Percentiles rank a stretch among this genome's conserved stretches.
Evolutionary conservation across 305 asterid species (phyloP).

Genomic region (Fraxinus xanthoxyloides): DNA sequence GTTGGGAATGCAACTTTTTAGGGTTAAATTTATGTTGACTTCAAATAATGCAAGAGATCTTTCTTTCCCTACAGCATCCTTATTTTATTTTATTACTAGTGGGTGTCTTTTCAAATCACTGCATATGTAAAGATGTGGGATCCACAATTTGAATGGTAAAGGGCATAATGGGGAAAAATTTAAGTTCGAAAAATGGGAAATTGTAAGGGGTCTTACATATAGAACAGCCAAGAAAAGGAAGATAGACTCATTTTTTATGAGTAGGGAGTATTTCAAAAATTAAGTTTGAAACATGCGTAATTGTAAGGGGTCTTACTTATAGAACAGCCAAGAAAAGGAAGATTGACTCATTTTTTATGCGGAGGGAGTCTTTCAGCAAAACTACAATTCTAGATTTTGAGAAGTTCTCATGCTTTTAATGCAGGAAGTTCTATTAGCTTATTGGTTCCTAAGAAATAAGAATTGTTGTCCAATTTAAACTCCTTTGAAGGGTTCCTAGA

Average conservation of each 20-base stretch:
- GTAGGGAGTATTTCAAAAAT: not conserved
- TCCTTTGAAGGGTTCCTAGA: not conserved
- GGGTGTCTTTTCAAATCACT: not conserved
- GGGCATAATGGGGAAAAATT: not conserved
- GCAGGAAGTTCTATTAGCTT: not conserved
- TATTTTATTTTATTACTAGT: not conserved
- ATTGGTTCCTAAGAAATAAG: not conserved
- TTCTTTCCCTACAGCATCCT: not conserved
- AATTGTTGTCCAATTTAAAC: constrained; percentile 9
- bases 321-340: not conserved
- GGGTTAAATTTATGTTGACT: not conserved
- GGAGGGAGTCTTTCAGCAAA: not conserved
- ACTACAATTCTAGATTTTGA: not conserved
- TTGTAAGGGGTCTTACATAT: not conserved
- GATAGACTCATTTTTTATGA: too few relatives aligned
- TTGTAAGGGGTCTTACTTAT: not conserved
- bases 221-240: not conserved
- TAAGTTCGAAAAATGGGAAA: not conserved
- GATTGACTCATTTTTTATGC: not conserved
- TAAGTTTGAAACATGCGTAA: not conserved
- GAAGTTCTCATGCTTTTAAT: not conserved
- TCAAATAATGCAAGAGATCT: not conserved
- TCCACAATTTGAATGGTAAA: not conserved
- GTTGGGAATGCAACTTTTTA: not conserved
- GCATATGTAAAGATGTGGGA: not conserved